A percentile compares a stretch with the other conserved stretches of the same genome.
These are phyloP conservation scores for Anastatica hierochuntica DNA, from an alignment of 345 rosid species.

Conservation along the genomic window DNA sequence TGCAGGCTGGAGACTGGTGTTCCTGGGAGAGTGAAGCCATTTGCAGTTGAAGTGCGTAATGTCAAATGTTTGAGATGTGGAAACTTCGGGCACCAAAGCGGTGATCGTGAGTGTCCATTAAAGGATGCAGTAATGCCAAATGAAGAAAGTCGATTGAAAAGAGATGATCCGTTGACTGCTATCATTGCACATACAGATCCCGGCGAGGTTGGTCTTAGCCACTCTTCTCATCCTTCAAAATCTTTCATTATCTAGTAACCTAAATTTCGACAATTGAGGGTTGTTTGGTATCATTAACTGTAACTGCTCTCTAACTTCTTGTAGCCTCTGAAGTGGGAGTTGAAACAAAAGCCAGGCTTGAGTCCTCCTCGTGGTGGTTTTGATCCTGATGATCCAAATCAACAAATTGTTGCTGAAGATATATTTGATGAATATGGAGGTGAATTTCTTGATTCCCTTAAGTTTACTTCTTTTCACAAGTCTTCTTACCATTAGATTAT, in stretches of 20 bases:
- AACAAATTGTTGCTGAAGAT: constrained; percentile 94
- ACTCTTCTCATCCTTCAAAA: not conserved
- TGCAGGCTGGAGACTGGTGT: constrained; percentile 85
- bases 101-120: constrained; percentile 93
- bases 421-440: constrained; percentile 98
- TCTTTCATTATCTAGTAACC: not conserved
- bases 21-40: constrained; percentile 74
- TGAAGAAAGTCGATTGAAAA: constrained; percentile 79
- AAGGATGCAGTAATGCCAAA: constrained; percentile 96
- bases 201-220: constrained; percentile 46
- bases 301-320: not conserved
- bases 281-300: constrained; percentile 1
- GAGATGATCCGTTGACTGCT: constrained; percentile 94
- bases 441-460: constrained; percentile 16
- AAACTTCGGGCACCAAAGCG: constrained; percentile 88
- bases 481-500: not conserved
- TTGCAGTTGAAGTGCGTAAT: constrained; percentile 83
- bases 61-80: constrained; percentile 93
- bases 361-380: constrained; percentile 99
- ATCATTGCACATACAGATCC: constrained; percentile 74
- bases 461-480: not conserved
- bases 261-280: not conserved
- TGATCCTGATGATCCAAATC: constrained; percentile 82
- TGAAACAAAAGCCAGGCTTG: constrained; percentile 92
- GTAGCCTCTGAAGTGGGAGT: constrained; percentile 95